Evolutionary conservation across 1,284 basidiomycete species (phyloP).

Genomic region (Leccinum solheimii): DNA sequence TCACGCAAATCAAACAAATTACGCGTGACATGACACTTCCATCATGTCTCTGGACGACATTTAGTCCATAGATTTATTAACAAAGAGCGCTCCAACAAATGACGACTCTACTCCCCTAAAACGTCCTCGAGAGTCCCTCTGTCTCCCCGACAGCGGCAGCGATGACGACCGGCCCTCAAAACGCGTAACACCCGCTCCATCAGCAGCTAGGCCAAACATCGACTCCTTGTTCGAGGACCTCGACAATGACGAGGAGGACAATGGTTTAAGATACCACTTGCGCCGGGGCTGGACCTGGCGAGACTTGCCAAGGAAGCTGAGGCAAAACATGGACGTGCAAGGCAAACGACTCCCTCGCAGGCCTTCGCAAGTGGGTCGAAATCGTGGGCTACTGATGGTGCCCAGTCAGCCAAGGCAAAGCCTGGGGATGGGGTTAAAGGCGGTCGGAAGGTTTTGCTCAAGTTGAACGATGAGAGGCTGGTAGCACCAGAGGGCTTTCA

Average conservation of each 20-base stretch:
- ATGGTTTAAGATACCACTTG: conserved; percentile 41
- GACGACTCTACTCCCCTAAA: too few relatives aligned
- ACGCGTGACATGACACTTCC: too few relatives aligned
- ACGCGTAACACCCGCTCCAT: too few relatives aligned
- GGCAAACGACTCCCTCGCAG: conserved; percentile 38
- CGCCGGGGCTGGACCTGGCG: conserved; percentile 31
- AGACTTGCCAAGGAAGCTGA: conserved; percentile 49
- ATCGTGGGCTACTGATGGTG: conserved; percentile 28
- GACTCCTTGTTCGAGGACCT: conserved; percentile 65
- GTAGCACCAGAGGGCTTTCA: conserved; percentile 73
- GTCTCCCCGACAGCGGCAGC: too few relatives aligned
- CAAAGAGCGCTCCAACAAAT: too few relatives aligned
- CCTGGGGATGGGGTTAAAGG: conserved; percentile 40
- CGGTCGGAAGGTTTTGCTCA: conserved; percentile 54
- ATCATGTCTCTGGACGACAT: too few relatives aligned
- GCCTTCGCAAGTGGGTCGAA: conserved; percentile 53
- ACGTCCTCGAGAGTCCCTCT: too few relatives aligned
- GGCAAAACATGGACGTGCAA: conserved; percentile 38
- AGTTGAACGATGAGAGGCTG: conserved; percentile 72
- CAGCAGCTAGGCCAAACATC: conserved; percentile 42
- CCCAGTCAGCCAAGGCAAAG: conserved; percentile 33
- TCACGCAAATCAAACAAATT: too few relatives aligned
- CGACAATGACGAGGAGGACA: conserved; percentile 44
- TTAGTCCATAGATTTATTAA: too few relatives aligned
- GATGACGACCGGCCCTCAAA: too few relatives aligned